phyloP scores from a whole-genome alignment of 495 filamentous ascomycete genomes.

The Echria macrotheca region DNA sequence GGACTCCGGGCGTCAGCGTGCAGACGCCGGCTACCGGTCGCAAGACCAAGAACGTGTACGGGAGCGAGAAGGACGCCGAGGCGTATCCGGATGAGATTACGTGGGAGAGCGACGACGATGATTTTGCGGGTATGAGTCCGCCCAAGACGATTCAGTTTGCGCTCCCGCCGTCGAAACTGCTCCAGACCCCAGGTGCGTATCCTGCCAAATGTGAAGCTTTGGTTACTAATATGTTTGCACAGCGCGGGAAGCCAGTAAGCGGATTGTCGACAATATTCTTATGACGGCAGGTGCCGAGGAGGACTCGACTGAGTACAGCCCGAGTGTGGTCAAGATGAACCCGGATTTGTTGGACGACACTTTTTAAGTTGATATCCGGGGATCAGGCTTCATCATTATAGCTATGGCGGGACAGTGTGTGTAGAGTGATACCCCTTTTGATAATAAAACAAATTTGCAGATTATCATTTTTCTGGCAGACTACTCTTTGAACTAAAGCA shows the following conservation, averaged over 20 bases:
- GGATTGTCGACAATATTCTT: slow-evolving; percentile 87
- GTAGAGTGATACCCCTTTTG: no score
- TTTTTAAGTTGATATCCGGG: slow-evolving; percentile 41
- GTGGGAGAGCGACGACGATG: slow-evolving; percentile 63
- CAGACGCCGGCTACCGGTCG: slow-evolving; percentile 54
- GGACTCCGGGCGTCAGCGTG: slow-evolving; percentile 73
- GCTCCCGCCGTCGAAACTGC: slow-evolving; percentile 74
- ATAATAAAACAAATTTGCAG: not conserved
- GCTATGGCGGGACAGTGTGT: no score
- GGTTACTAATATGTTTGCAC: no score
- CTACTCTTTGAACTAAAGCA: not conserved
- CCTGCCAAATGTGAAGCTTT: no score
- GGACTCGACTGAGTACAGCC: slow-evolving; percentile 57
- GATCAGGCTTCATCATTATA: no score
- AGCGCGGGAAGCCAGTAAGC: slow-evolving; percentile 85
- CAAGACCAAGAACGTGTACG: slow-evolving; percentile 42
- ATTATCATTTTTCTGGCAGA: not conserved
- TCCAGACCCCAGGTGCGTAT: slow-evolving; percentile 89
- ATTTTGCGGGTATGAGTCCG: slow-evolving; percentile 70
- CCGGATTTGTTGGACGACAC: slow-evolving; percentile 63
- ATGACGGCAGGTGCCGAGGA: slow-evolving; percentile 74
- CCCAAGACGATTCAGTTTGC: slow-evolving; percentile 98
- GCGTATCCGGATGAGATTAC: slow-evolving; percentile 45
- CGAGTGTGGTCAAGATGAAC: slow-evolving; percentile 66
- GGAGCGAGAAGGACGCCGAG: slow-evolving; percentile 11